These are phyloP conservation scores for Magnusiomyces ingens DNA, from an alignment of 1,139 yeast species.

Conservation along the genomic window DNA sequence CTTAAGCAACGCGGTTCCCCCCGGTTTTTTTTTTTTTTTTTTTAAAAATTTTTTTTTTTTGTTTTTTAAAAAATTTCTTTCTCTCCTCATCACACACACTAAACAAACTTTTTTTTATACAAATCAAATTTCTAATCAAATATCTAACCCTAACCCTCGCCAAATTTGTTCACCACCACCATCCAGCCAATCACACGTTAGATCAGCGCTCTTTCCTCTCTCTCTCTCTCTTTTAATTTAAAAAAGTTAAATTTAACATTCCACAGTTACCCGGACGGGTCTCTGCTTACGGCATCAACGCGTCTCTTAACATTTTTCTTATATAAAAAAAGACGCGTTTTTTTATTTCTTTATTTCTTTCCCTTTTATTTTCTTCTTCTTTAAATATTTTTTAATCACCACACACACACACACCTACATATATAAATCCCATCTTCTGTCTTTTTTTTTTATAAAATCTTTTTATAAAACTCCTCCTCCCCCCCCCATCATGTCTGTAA, in stretches of 20 bases:
- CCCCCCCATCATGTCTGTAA: conserved; percentile 1
- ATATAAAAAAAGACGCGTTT: background rate
- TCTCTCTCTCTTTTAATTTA: background rate
- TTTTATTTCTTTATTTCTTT: background rate
- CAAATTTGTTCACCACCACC: background rate
- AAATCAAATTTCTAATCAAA: background rate
- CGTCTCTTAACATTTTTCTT: too few species aligned
- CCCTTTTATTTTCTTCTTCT: background rate
- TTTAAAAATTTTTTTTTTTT: background rate
- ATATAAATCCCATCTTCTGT: too few species aligned
- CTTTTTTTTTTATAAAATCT: too few species aligned
- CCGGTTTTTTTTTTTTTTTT: conserved; percentile 1
- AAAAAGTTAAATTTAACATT: too few species aligned
- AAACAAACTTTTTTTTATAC: background rate
- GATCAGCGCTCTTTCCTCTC: background rate
- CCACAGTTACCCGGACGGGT: too few species aligned
- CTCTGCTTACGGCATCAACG: too few species aligned
- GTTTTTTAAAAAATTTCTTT: too few species aligned
- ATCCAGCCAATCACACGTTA: background rate
- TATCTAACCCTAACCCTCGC: background rate
- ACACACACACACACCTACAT: too few species aligned
- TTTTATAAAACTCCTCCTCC: too few species aligned
- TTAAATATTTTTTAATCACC: background rate
- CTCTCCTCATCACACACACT: background rate
- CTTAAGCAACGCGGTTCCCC: background rate